Conservation (phyloP, 768 basidiomycete genomes). For the Kwoniella sp. region DNA sequence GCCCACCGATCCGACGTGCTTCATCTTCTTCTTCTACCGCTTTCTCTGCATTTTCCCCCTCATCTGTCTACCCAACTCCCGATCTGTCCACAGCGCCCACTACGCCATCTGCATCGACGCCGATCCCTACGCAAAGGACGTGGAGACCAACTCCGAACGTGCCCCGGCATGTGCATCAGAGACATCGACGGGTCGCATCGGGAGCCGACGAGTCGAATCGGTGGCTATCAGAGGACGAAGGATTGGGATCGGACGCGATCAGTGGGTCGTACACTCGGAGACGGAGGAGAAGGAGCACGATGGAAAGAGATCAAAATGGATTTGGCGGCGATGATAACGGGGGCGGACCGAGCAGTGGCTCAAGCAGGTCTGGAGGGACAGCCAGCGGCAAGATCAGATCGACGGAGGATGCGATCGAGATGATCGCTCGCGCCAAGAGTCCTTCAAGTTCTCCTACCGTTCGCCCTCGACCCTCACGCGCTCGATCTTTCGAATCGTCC, state of each 20-base stretch:
- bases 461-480: constrained; percentile 8
- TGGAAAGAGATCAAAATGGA: constrained; percentile 18
- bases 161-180: constrained; percentile 13
- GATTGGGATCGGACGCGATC: constrained; percentile 20
- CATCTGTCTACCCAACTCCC: constrained; percentile 12
- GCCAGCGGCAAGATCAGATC: background rate
- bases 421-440: constrained; percentile 3
- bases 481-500: constrained; percentile 19
- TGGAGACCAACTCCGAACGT: constrained; percentile 30
- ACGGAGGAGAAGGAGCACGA: constrained; percentile 20
- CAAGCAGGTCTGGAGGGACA: background rate
- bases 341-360: background rate
- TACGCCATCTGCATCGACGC: constrained; percentile 9
- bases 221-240: constrained; percentile 55
- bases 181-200: background rate
- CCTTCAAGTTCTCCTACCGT: background rate
- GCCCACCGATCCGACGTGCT: background rate
- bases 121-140: constrained; percentile 3
- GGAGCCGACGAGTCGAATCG: constrained; percentile 36
- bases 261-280: constrained; percentile 1
- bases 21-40: constrained; percentile 13
- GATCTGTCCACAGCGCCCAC: constrained; percentile 24
- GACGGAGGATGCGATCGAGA: constrained; percentile 7
- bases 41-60: background rate
- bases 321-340: background rate